A percentile compares a stretch with the other conserved stretches of the same genome.
These are phyloP conservation scores for Cubamyces lactineus DNA, from an alignment of 768 basidiomycete species.

Conservation along the genomic window DNA sequence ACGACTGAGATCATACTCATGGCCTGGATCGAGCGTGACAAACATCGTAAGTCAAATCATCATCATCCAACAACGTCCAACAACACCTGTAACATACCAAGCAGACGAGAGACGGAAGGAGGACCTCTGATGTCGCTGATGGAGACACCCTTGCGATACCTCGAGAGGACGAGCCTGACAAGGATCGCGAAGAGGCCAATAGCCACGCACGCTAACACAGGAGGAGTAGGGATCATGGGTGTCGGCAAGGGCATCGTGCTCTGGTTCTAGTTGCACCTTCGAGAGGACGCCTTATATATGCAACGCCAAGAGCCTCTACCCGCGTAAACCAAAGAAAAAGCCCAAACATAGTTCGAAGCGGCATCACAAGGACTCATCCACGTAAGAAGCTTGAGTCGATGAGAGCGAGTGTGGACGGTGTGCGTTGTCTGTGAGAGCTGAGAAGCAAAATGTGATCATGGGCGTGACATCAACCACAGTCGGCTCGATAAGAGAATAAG, in stretches of 20 bases:
- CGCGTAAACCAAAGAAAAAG: too few relatives aligned
- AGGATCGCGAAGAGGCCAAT: neutral
- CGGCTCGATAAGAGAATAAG: neutral
- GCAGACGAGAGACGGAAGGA: neutral
- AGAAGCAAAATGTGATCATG: conserved; percentile 2
- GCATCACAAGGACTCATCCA: neutral
- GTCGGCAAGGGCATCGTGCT: neutral
- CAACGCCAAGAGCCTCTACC: too few relatives aligned
- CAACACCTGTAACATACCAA: neutral
- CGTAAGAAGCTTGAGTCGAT: conserved; percentile 10
- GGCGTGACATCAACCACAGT: neutral
- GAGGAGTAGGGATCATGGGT: neutral
- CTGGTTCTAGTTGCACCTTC: neutral
- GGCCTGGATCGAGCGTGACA: neutral
- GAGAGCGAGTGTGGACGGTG: neutral
- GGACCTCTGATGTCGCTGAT: neutral
- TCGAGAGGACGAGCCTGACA: neutral
- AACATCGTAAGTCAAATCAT: neutral
- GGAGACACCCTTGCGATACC: neutral
- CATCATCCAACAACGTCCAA: neutral
- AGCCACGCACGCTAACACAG: neutral
- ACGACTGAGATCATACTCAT: conserved; percentile 2
- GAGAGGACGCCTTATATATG: too few relatives aligned
- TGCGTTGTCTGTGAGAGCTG: too few relatives aligned
- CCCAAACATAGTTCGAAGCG: neutral